A percentile compares a stretch with the other conserved stretches of the same genome.
phyloP scores from a whole-genome alignment of 768 basidiomycete genomes.

The Pleurotus giganteus region DNA sequence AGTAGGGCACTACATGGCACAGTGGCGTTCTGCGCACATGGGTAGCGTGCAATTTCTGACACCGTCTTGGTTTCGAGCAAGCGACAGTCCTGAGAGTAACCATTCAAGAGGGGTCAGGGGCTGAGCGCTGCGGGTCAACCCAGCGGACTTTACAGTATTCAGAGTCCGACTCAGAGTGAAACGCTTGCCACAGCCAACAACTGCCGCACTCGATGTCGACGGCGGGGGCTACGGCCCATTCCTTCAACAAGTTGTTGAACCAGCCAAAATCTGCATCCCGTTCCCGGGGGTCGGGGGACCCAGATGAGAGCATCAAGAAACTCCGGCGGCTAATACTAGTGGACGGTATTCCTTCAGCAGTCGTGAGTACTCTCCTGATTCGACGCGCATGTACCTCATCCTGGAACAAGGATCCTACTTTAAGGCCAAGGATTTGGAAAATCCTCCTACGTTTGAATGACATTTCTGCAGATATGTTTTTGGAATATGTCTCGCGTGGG shows the following conservation, averaged over 20 bases:
- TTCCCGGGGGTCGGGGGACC: conserved; percentile 56
- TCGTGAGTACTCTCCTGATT: conserved; percentile 43
- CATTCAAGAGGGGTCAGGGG: too few relatives aligned
- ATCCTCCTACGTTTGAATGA: conserved; percentile 83
- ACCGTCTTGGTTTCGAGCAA: too few relatives aligned
- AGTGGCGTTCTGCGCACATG: too few relatives aligned
- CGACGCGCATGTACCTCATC: neutral
- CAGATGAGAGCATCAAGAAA: conserved; percentile 82
- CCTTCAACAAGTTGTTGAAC: conserved; percentile 78
- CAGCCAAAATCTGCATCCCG: conserved; percentile 66
- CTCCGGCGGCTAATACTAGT: conserved; percentile 85
- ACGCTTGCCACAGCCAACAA: neutral
- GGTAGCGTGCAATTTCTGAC: too few relatives aligned
- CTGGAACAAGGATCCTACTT: conserved; percentile 62
- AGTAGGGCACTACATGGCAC: too few relatives aligned
- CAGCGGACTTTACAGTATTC: too few relatives aligned
- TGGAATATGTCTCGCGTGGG: conserved; percentile 77
- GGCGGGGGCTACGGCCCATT: conserved; percentile 50
- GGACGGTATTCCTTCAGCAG: conserved; percentile 81
- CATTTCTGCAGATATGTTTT: conserved; percentile 70
- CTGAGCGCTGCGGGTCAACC: too few relatives aligned
- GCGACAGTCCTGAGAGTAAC: conserved; percentile 18
- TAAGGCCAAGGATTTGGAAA: conserved; percentile 94
- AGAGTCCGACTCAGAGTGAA: neutral
- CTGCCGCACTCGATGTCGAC: conserved; percentile 9